Base-by-base conservation (phyloP, 2,329 filamentous ascomycete species). In the Fusarium dlaminii region DNA sequence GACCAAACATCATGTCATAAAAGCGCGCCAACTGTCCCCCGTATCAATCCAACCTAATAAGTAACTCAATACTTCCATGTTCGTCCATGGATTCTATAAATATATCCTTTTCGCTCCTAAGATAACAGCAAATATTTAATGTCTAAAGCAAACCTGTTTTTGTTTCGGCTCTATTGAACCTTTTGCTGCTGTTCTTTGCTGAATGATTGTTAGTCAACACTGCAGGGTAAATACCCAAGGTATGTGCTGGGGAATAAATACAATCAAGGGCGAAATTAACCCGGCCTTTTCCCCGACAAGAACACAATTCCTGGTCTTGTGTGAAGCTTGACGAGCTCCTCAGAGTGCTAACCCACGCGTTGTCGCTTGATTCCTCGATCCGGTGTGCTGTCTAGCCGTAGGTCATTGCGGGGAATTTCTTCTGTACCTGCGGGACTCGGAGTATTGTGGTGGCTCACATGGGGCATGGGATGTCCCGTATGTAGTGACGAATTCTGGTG, bases 381-480 rank as follows among this genome's bases (percentile, higher is more conserved):
- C 1, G 79, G 75, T 30, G 73, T 80, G 20, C 55, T 75, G n/a
- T 74, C 69, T 39, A 76, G 29, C 5, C 73, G 78, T 24, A 86
- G 57, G 29, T 87, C 87, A 14, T 85, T 81, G 17, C 86, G 82
- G 22, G 78, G 75, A 27, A 89, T 87, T 77, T 89, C 87, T 73
- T 89, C 87, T 2, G 87, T 89, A 6, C 81, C 84, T 2, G 83
- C 83, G 17, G 86, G 82, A 67, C 86, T 88, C 6, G 85, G 85
- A 8, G 84, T 84, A 64, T 85, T 82, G 46, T 61, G 69, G 22
- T 57, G 56, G 13, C 67, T 70, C 18, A 49, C 14, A 5, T 52
- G 55, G 7, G 48, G 43, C 6, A 75, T 73, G 4, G 49, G 40
- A 34, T 72, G 72, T 24, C 70, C 72, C 29, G 70, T 64, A 27